These are phyloP conservation scores for Dioscorea alata DNA, from an alignment of 106 monocot genomes.

Conservation along the genomic window DNA sequence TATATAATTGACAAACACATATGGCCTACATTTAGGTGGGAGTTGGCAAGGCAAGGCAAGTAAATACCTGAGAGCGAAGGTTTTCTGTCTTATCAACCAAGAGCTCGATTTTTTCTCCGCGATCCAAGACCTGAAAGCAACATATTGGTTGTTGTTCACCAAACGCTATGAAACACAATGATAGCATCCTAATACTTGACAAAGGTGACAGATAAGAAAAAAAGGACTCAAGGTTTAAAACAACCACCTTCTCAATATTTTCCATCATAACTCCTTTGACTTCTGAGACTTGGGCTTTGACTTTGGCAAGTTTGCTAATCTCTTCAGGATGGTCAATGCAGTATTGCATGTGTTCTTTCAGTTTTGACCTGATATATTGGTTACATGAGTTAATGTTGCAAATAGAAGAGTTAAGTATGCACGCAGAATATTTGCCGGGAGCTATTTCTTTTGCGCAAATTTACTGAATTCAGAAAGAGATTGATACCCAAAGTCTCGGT, in stretches of 20 bases:
- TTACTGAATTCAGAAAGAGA: no score
- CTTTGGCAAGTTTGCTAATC: constrained; percentile 68
- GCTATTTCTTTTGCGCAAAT: no score
- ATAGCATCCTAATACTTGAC: no score
- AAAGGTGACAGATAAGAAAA: constrained; percentile 1
- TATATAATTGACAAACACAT: no score
- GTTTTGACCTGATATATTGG: constrained; percentile 40
- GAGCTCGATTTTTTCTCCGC: constrained; percentile 72
- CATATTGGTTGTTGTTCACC: neutral
- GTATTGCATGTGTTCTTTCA: constrained; percentile 88
- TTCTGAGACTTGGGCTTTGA: constrained; percentile 84
- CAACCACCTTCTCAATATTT: constrained; percentile 73
- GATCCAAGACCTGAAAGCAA: constrained; percentile 56
- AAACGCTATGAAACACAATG: no score
- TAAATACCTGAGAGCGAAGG: constrained; percentile 65
- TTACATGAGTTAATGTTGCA: neutral
- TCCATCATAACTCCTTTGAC: constrained; percentile 86
- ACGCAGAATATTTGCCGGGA: no score
- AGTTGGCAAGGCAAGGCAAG: neutral
- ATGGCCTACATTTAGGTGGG: no score
- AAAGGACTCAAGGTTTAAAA: neutral
- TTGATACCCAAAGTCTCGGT: constrained; percentile 61
- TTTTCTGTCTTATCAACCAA: constrained; percentile 79
- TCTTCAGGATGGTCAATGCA: constrained; percentile 84
- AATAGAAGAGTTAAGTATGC: neutral